A percentile compares a stretch with the other conserved stretches of the same genome.
phyloP scores from a whole-genome alignment of 2,329 filamentous ascomycete species.

The Ophiosphaerella korrae region DNA sequence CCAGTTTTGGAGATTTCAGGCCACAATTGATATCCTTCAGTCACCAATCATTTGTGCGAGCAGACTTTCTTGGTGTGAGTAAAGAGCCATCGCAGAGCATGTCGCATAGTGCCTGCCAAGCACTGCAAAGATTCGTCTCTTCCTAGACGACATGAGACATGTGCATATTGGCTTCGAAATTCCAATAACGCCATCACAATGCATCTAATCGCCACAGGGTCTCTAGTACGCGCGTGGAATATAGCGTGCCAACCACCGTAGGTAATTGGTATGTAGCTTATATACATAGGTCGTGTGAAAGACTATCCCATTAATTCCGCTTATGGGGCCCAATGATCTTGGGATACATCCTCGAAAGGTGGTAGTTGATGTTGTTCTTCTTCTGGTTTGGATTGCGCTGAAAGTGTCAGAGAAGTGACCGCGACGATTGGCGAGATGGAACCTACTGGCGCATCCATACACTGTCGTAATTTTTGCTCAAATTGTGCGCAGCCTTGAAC shows the following conservation, averaged over 20 bases:
- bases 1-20: too few species aligned
- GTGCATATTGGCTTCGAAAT: too few species aligned
- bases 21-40: too few species aligned
- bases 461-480: constrained; percentile 65
- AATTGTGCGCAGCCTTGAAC: constrained; percentile 64
- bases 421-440: constrained; percentile 7
- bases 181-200: constrained; percentile 2
- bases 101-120: too few species aligned
- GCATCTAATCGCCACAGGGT: constrained; percentile 11
- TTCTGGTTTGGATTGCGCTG: constrained; percentile 63
- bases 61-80: too few species aligned
- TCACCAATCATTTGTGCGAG: too few species aligned
- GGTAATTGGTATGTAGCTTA: constrained; percentile 27
- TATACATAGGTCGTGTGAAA: constrained; percentile 27
- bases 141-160: too few species aligned
- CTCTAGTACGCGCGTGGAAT: constrained; percentile 22
- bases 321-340: constrained; percentile 75
- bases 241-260: constrained; percentile 11
- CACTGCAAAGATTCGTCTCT: background rate
- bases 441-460: constrained; percentile 81
- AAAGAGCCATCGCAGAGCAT: too few species aligned
- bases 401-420: constrained; percentile 10
- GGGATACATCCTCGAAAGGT: constrained; percentile 77
- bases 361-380: constrained; percentile 89
- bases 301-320: constrained; percentile 54